Base-by-base conservation (phyloP, 2,329 filamentous ascomycete species). In the Pseudogymnoascus destructans region DNA sequence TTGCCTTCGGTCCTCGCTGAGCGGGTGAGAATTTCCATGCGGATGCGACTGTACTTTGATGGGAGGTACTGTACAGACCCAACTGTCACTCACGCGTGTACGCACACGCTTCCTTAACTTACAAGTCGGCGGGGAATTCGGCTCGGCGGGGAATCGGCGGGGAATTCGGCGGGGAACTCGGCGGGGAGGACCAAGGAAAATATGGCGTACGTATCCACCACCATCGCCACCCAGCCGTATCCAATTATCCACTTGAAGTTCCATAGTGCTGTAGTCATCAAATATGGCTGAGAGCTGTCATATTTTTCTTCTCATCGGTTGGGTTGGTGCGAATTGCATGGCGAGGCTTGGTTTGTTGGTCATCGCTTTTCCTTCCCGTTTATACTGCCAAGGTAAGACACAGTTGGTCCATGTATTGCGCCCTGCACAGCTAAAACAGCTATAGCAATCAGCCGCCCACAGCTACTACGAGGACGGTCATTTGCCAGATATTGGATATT, bases 211-310 rank as follows among this genome's bases (percentile, higher is more conserved):
- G 42, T 49, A 25, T 49, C 42, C 42, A 49, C 42, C 19, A 17
- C 1, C 13, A 7, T 42, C 42, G 11, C 23, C 42, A 27, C 42
- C 35, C 15, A 46, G 11, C 40, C 36, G 7, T 21, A 40, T 49
- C 42, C 42, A 49, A 49, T 49, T 40, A 23, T 49, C n/a, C n/a
- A n/a, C n/a, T n/a, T n/a, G n/a, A 23, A 49, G 23, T 30, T 3
- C n/a, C 17, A n/a, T 17, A 11, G 42, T 27, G 5, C 35, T 49
- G 42, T 49, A 49, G 42, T 49, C 42, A 49, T 49, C 42, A 23
- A 17, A 49, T 49, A 49, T 49, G 42, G 42, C 7, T 49, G 40
- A 46, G 42, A 49, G 42, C 42, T 49, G 30, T 49, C 42, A 49
- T 49, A 49, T 17, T 49, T 17, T 17, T 17, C 23, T 10, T 3